Base-by-base conservation (phyloP, 1,284 basidiomycete species). In the Uromyces viciae-fabae region DNA sequence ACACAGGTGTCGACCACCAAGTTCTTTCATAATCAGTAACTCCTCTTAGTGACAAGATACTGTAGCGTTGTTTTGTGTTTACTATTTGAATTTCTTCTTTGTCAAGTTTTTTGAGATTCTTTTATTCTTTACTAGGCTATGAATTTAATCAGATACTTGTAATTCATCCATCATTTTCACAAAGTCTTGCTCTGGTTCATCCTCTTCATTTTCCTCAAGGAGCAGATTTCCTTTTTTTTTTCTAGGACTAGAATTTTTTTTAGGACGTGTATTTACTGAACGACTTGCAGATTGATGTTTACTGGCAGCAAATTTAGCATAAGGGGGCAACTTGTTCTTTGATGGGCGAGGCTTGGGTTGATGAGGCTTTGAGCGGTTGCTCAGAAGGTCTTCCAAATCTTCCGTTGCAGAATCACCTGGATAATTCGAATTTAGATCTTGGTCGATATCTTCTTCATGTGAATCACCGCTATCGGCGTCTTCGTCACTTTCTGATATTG, bases 161-260 rank as follows among this genome's bases (percentile, higher is more conserved):
- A 74, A 42, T 17, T 60, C 72, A 0, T 74, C 72, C 38, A 74
- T 56, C 52, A 74, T 31, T 58, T 74, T 56, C 49, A 58, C 49
- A 22, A 74, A 74, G 72, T 74, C 72, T 49, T 74, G 33, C 36
- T 74, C 72, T 5, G 72, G 72, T 49, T 74, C 72, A 31, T 74
- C 72, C 5, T 74, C 72, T 19, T 40, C 46, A 7, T 74, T 40
- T 40, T 74, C 52, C 19, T 14, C 42, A 25, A 36, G 5, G 9
- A 19, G 68, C 68, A 25, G 28, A 25, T 46, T 11, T 19, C 42
- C 52, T 0, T 31, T 17, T 19, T 71, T 71, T n/a, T 40, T 9
- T 0, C 42, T 3, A 40, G 46, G 46, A 2, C 42, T 40, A 9
- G 46, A 49, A 31, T n/a, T 28, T 22, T 42, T 25, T 49, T 31